Evolutionary conservation across 306 rosid genomes (phyloP).

Genomic region (Hylodesmum podocarpum): DNA sequence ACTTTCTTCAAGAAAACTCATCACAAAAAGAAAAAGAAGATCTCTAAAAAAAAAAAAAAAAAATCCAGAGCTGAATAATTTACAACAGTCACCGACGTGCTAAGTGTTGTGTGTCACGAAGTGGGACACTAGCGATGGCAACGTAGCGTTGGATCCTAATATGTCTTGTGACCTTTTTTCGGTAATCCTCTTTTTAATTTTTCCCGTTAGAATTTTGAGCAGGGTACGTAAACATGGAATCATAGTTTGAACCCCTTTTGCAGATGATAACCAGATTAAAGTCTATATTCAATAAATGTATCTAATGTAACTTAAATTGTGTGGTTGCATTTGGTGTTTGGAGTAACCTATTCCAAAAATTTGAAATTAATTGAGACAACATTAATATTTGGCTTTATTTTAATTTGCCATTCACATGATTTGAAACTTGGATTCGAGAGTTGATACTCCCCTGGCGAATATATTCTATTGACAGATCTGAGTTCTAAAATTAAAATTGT

Average conservation of each 20-base stretch:
- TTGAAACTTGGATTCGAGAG: slow-evolving; percentile 25
- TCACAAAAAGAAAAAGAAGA: background rate
- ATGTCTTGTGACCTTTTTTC: slow-evolving; percentile 4
- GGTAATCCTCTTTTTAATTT: background rate
- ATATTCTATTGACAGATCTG: slow-evolving; percentile 26
- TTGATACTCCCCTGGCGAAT: slow-evolving; percentile 13
- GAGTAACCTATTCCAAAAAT: slow-evolving; percentile 24
- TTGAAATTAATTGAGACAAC: slow-evolving; percentile 31
- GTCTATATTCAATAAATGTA: slow-evolving; percentile 20
- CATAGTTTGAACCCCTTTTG: slow-evolving; percentile 33
- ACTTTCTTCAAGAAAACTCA: background rate
- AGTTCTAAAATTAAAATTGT: background rate
- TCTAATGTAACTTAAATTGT: no score
- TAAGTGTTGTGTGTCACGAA: background rate
- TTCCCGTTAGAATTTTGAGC: slow-evolving; percentile 24
- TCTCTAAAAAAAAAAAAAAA: background rate
- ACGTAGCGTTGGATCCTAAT: slow-evolving; percentile 31
- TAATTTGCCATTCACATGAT: slow-evolving; percentile 2
- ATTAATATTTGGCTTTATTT: background rate
- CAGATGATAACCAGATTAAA: slow-evolving; percentile 40
- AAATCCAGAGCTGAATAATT: background rate
- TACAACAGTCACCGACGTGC: background rate
- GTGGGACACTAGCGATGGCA: slow-evolving; percentile 27
- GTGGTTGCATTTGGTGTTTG: slow-evolving; percentile 17
- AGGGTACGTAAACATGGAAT: slow-evolving; percentile 32